phyloP scores from a whole-genome alignment of 805 yeast genomes.

The Metschnikowia peoriensis region DNA sequence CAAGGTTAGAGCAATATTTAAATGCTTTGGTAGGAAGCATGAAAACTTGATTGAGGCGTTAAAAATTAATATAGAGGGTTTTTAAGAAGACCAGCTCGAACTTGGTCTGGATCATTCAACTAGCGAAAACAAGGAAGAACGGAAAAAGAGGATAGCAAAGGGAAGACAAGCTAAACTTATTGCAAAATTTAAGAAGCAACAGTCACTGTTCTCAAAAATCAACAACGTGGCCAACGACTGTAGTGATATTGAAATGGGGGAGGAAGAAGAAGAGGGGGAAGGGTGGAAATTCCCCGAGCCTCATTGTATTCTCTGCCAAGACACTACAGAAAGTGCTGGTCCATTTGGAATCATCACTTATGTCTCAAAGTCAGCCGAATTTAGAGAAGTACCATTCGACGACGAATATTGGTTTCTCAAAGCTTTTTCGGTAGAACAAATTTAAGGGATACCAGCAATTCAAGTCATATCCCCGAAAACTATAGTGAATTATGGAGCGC shows the following conservation, averaged over 20 bases:
- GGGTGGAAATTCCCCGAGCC: conserved; percentile 71
- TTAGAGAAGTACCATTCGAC: conserved; percentile 62
- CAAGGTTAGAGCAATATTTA: conserved; percentile 56
- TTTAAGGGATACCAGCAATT: conserved; percentile 22
- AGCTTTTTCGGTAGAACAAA: conserved; percentile 50
- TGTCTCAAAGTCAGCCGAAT: conserved; percentile 55
- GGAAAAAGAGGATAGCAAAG: conserved; percentile 66
- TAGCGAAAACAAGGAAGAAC: conserved; percentile 44
- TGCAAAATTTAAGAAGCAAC: conserved; percentile 80
- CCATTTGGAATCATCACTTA: conserved; percentile 75
- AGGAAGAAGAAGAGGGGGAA: conserved; percentile 33
- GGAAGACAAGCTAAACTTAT: conserved; percentile 67
- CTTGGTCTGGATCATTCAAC: conserved; percentile 12
- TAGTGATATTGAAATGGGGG: conserved; percentile 42
- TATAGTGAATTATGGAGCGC: conserved; percentile 34
- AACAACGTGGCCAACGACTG: conserved; percentile 33
- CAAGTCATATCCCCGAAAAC: conserved; percentile 13
- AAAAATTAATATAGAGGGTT: conserved; percentile 20
- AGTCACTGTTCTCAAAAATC: conserved; percentile 65
- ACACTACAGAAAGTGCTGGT: conserved; percentile 62
- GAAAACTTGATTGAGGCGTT: conserved; percentile 21
- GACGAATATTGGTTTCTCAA: conserved; percentile 64
- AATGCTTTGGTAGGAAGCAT: conserved; percentile 26
- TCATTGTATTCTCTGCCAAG: conserved; percentile 79
- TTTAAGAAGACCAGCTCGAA: conserved; percentile 25